These are phyloP conservation scores for Serpula lacrymans DNA, from an alignment of 768 basidiomycete genomes.

Conservation along the genomic window DNA sequence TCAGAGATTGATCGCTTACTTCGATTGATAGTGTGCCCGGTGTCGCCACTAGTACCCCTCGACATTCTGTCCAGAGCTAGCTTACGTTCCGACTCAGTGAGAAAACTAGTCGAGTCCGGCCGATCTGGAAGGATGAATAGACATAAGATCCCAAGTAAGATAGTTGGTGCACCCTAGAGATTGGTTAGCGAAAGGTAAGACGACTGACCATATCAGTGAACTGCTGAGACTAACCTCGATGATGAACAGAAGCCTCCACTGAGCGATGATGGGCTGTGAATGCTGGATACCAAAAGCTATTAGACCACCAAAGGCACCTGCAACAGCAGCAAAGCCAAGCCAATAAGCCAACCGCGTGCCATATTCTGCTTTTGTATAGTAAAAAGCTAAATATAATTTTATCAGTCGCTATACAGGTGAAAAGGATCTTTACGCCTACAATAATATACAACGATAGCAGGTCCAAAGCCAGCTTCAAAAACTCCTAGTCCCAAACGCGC, in stretches of 20 bases:
- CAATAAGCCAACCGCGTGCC: constrained; percentile 48
- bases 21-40: constrained; percentile 38
- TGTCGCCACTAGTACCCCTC: constrained; percentile 40
- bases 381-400: constrained; percentile 37
- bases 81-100: constrained; percentile 30
- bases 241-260: constrained; percentile 38
- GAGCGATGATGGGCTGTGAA: constrained; percentile 30
- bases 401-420: constrained; percentile 15
- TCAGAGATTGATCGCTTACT: constrained; percentile 17
- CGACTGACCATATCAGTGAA: neutral
- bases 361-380: constrained; percentile 46
- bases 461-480: constrained; percentile 33
- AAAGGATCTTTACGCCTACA: constrained; percentile 11
- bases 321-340: constrained; percentile 55
- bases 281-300: constrained; percentile 51
- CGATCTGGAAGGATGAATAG: constrained; percentile 27
- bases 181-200: too few species aligned
- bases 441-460: constrained; percentile 29
- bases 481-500: constrained; percentile 29
- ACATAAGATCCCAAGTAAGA: constrained; percentile 24
- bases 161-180: constrained; percentile 54
- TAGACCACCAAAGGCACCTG: constrained; percentile 55
- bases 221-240: constrained; percentile 17
- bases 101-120: constrained; percentile 31
- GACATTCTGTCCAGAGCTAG: constrained; percentile 32